Evolutionary conservation across 2,329 filamentous ascomycete genomes (phyloP).

Genomic region (Diplocarpon rosae): DNA sequence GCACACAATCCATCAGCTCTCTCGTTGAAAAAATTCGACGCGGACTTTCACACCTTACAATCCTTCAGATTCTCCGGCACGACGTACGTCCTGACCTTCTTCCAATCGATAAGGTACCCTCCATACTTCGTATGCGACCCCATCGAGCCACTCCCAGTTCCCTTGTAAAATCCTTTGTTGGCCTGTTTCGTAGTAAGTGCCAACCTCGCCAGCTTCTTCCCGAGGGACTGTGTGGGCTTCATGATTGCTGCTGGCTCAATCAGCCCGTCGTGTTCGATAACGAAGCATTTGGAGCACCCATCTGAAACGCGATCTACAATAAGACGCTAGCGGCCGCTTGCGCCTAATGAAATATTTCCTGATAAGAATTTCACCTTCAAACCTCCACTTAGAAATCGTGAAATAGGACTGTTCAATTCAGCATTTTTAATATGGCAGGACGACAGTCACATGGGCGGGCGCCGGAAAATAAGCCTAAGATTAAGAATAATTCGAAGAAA

Average conservation of each 20-base stretch:
- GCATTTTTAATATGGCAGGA: conserved; percentile 24
- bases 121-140: conserved; percentile 76
- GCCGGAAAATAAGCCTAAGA: conserved; percentile 26
- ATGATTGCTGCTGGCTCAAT: conserved; percentile 31
- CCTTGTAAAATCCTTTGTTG: conserved; percentile 94
- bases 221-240: conserved; percentile 58
- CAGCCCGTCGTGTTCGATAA: background rate
- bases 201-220: conserved; percentile 60
- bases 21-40: background rate
- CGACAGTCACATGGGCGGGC: conserved; percentile 27
- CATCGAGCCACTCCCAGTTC: conserved; percentile 79
- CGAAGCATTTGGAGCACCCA: background rate
- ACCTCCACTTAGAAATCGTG: background rate
- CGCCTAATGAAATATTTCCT: conserved; percentile 18
- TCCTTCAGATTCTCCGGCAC: conserved; percentile 58
- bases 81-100: conserved; percentile 83
- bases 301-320: background rate
- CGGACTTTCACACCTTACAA: conserved; percentile 51
- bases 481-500: conserved; percentile 36
- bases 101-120: conserved; percentile 73
- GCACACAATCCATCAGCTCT: conserved; percentile 5
- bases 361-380: conserved; percentile 4
- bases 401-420: background rate
- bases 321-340: conserved; percentile 18
- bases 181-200: conserved; percentile 86